Evolutionary conservation across 1,284 basidiomycete species (phyloP), one percentile per base, ranked within the genome.

Genomic region (Ganoderma sinense): DNA sequence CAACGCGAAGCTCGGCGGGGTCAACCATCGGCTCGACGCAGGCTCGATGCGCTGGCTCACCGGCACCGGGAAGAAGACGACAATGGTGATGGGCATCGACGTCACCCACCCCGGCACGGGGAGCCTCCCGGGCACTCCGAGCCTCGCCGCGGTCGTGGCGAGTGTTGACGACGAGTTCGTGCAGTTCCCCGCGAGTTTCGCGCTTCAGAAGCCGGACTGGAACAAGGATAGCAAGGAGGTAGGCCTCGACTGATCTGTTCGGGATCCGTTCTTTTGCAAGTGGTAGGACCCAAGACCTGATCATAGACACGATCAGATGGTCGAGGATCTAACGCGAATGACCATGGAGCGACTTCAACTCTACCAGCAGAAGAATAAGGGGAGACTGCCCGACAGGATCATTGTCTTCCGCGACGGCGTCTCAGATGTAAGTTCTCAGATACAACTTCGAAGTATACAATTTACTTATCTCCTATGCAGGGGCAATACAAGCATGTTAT

Each of bases 31-130:
- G 70, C 80, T 94, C 39, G 89, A 91, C 53, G 74, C 81, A 0
- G 73, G 72, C 2, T 86, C 86, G 2, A 88, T 90, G 85, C 72
- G 71, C 31, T 94, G 93, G 93, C 78, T 94, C 53, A 87, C 78
- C 4, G 58, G 16, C 53, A 87, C 78, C 0, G 39, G 8, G 36
- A 84, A 86, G 75, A 85, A 85, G 69, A 94, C 93, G 20, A 94
- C 93, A 20, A 95, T 95, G 89, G 80, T 95, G 77, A 89, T 95
- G 13, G 94, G 94, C 0, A 90, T 92, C 55, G 92, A 95, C 74
- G 93, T 95, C 1, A 93, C 91, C 0, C 93, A 95, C 78, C 89
- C 91, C 1, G 84, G 89, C 0, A 86, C 85, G 0, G 83, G 80
- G 10, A 89, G 88, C 77, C 78, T 80, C 63, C 82, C 82, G 14